phyloP scores from a whole-genome alignment of 345 rosid species.

The Eucalyptus cloeziana region DNA sequence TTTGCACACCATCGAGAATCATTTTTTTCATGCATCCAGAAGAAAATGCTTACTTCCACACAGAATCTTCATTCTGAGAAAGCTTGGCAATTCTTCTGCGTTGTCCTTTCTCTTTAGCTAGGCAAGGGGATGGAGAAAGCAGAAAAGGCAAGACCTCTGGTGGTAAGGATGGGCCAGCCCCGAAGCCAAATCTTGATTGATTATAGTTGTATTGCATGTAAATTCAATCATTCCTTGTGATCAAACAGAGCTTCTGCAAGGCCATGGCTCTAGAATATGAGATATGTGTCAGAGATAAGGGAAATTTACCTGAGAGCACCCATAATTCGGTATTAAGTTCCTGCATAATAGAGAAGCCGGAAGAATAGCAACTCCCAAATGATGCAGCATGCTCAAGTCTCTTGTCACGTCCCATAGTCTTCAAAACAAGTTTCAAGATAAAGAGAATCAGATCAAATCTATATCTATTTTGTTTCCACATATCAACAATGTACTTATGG shows the following conservation, averaged over 20 bases:
- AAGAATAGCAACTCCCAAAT: slow-evolving; percentile 65
- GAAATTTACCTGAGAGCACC: slow-evolving; percentile 67
- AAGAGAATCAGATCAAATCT: neutral
- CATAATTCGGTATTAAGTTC: slow-evolving; percentile 92
- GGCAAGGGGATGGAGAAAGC: neutral
- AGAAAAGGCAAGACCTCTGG: neutral
- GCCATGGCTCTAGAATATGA: neutral
- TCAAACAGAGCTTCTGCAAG: neutral
- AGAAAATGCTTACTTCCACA: neutral
- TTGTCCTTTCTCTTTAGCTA: neutral
- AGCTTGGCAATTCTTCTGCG: neutral
- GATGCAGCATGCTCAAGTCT: slow-evolving; percentile 44
- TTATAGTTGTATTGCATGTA: neutral
- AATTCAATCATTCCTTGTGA: neutral
- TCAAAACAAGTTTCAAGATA: neutral
- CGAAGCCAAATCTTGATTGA: neutral
- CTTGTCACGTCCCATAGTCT: slow-evolving; percentile 69
- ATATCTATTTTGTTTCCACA: neutral
- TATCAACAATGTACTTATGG: slow-evolving; percentile 1
- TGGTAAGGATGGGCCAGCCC: neutral
- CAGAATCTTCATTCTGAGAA: neutral
- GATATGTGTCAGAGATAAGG: neutral
- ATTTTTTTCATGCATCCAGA: neutral
- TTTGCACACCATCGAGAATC: neutral
- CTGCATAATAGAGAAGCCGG: slow-evolving; percentile 79